Evolutionary conservation across 2,329 filamentous ascomycete genomes (phyloP).

Genomic region (Claviceps sp.): DNA sequence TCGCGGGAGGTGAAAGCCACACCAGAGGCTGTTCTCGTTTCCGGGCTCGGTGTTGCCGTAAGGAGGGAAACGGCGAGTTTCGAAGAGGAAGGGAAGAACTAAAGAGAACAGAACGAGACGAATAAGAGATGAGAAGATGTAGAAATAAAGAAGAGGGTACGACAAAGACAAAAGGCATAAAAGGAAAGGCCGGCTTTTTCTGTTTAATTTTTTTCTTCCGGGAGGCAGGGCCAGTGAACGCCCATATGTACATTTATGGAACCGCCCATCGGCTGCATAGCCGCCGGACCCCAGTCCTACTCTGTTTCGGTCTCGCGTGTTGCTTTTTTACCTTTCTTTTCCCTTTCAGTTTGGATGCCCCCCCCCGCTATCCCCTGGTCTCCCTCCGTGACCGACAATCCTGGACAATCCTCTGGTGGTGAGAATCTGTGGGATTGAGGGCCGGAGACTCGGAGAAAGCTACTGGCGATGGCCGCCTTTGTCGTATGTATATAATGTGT

Average conservation of each 20-base stretch:
- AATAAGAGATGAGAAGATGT: background rate
- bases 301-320: background rate
- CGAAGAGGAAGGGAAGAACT: background rate
- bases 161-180: background rate
- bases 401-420: background rate
- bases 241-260: background rate
- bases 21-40: no score
- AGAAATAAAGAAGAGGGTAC: background rate
- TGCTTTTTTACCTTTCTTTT: background rate
- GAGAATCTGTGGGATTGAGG: background rate
- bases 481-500: no score
- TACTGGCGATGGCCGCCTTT: no score
- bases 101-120: constrained; percentile 1
- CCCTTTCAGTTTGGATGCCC: background rate
- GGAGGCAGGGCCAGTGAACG: background rate
- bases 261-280: background rate
- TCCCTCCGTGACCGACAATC: background rate
- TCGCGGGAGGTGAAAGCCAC: no score
- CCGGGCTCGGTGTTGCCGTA: no score
- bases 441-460: no score
- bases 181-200: background rate
- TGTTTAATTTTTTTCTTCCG: background rate
- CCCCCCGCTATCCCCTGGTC: background rate
- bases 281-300: background rate
- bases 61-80: no score